A percentile compares a stretch with the other conserved stretches of the same genome.
Evolutionary conservation across 2,329 filamentous ascomycete species (phyloP).

Genomic region (Fusarium nelsonii): DNA sequence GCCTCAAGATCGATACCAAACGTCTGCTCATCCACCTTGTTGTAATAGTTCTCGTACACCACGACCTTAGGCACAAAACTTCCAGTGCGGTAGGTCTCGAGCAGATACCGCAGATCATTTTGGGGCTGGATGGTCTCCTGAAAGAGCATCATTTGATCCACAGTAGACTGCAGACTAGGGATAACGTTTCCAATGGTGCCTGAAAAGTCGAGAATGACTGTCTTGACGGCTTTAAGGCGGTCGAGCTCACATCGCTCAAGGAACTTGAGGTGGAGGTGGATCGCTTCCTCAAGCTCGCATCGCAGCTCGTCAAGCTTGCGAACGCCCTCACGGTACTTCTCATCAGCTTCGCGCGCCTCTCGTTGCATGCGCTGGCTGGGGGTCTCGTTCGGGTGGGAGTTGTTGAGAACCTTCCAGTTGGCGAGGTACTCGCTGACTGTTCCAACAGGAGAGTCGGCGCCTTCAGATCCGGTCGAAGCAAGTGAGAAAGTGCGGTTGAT

Average conservation of each 20-base stretch:
- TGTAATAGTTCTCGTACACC: slow-evolving; percentile 99
- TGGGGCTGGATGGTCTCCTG: slow-evolving; percentile 97
- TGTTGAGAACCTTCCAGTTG: slow-evolving; percentile 89
- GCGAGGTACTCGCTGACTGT: slow-evolving; percentile 89
- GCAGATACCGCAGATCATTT: slow-evolving; percentile 89
- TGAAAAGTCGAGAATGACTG: slow-evolving; percentile 96
- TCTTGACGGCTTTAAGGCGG: slow-evolving; percentile 96
- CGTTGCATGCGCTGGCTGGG: slow-evolving; percentile 86
- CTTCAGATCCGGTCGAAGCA: slow-evolving; percentile 68
- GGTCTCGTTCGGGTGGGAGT: slow-evolving; percentile 92
- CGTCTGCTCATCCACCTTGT: slow-evolving; percentile 95
- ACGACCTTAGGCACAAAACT: slow-evolving; percentile 91
- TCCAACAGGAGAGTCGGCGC: slow-evolving; percentile 80
- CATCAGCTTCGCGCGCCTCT: slow-evolving; percentile 90
- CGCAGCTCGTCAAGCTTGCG: slow-evolving; percentile 89
- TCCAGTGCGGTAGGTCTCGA: slow-evolving; percentile 97
- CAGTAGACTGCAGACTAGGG: slow-evolving; percentile 91
- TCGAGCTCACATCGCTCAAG: slow-evolving; percentile 98
- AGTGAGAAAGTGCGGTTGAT: slow-evolving; percentile 81
- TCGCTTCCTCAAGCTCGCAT: slow-evolving; percentile 95
- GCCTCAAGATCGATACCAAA: slow-evolving; percentile 99
- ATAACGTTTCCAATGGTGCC: slow-evolving; percentile 98
- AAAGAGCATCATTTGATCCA: slow-evolving; percentile 99
- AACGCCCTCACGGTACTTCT: slow-evolving; percentile 90
- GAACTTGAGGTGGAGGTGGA: slow-evolving; percentile 91